A percentile compares a stretch with the other conserved stretches of the same genome.
Conservation (phyloP, 2,329 filamentous ascomycete genomes). For the Nemania serpens region DNA sequence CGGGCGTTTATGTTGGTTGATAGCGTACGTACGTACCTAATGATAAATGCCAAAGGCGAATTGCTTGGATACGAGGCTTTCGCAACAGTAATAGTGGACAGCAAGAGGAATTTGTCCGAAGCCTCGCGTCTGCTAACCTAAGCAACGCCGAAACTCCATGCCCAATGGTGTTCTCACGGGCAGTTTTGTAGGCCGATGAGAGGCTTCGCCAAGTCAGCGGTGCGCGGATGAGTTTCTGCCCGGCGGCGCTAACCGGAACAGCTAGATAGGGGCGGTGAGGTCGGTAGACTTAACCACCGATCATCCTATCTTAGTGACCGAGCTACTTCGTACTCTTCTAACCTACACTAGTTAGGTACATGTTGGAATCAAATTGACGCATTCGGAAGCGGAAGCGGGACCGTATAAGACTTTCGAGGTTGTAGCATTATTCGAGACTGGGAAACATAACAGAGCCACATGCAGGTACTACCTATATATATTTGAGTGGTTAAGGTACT, state of each 20-base stretch:
- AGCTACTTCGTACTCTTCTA: conserved; percentile 40
- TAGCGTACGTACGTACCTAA: too few species aligned
- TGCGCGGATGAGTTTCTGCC: conserved; percentile 59
- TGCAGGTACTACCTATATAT: too few species aligned
- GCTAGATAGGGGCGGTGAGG: conserved; percentile 48
- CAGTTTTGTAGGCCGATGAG: conserved; percentile 53
- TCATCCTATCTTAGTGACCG: conserved; percentile 43
- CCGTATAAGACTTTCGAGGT: conserved; percentile 38
- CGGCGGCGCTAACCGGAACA: conserved; percentile 51
- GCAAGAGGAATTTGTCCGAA: conserved; percentile 27
- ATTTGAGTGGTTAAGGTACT: too few species aligned
- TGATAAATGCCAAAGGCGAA: too few species aligned
- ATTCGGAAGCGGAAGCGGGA: conserved; percentile 45
- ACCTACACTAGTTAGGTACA: too few species aligned
- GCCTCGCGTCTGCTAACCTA: conserved; percentile 47
- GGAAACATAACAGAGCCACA: too few species aligned
- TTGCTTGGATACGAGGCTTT: too few species aligned
- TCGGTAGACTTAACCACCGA: conserved; percentile 55
- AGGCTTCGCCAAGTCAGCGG: conserved; percentile 51
- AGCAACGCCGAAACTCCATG: conserved; percentile 57
- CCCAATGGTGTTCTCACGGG: conserved; percentile 56
- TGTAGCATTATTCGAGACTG: conserved; percentile 55
- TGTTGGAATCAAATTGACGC: conserved; percentile 49
- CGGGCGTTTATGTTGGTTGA: too few species aligned
- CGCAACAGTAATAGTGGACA: conserved; percentile 27